These are phyloP conservation scores for Globisporangium paroecandrum DNA, from an alignment of 352 stramenopile genomes.

Conservation along the genomic window DNA sequence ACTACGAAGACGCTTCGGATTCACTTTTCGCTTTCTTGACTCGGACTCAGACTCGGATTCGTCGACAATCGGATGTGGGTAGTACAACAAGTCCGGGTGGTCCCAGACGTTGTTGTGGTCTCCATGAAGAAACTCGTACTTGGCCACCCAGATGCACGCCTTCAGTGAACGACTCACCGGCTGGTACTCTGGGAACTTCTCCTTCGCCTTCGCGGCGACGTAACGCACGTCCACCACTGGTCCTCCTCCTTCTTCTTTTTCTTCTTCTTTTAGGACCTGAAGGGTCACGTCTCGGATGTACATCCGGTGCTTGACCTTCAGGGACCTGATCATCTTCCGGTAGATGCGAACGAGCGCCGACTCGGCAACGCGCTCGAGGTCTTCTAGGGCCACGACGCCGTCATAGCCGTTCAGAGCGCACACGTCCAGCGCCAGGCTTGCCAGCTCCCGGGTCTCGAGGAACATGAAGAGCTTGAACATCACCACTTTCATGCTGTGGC, in stretches of 20 bases:
- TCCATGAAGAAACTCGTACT: conserved; percentile 29
- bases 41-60: neutral
- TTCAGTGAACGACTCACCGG: conserved; percentile 20
- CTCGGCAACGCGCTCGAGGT: conserved; percentile 33
- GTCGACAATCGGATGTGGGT: neutral
- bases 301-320: neutral
- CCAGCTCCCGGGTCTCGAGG: conserved; percentile 42
- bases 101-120: conserved; percentile 1
- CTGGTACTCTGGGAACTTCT: neutral
- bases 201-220: neutral
- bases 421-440: conserved; percentile 36
- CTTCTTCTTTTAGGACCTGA: neutral
- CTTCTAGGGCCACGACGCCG: conserved; percentile 28
- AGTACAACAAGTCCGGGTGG: neutral
- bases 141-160: conserved; percentile 43
- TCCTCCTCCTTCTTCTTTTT: neutral
- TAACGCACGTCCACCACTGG: neutral
- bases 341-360: conserved; percentile 24
- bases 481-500: conserved; percentile 37
- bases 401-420: conserved; percentile 34
- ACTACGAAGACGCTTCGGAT: neutral
- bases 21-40: neutral
- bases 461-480: conserved; percentile 31
- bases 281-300: neutral
- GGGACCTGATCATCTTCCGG: neutral